A percentile compares a stretch with the other conserved stretches of the same genome.
Evolutionary conservation across 306 rosid genomes (phyloP).

Genomic region (Corylus avellana): DNA sequence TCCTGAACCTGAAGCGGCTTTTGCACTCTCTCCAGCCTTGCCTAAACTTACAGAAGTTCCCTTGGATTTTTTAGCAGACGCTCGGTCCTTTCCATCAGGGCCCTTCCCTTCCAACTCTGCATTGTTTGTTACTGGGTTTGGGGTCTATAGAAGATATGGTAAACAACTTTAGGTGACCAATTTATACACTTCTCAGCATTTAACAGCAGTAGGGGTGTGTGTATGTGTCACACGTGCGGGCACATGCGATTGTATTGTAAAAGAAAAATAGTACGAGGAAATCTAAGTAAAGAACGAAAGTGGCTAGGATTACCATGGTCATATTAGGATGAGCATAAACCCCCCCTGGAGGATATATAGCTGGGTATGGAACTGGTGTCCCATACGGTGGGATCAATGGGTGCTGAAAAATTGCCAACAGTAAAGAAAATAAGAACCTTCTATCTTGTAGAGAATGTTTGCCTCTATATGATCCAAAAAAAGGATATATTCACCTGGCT

Average conservation of each 20-base stretch:
- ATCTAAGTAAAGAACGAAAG: background rate
- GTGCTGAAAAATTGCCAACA: conserved; percentile 60
- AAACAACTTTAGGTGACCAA: conserved; percentile 20
- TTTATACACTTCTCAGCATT: conserved; percentile 21
- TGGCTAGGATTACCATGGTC: conserved; percentile 55
- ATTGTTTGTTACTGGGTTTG: conserved; percentile 43
- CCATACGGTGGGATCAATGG: conserved; percentile 92
- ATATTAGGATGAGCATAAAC: conserved; percentile 94
- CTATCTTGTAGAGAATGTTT: background rate
- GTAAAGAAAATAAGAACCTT: conserved; percentile 21
- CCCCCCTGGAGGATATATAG: conserved; percentile 89
- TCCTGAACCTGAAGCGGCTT: conserved; percentile 87
- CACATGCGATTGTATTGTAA: conserved; percentile 2
- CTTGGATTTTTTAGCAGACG: conserved; percentile 63
- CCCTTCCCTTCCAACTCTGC: conserved; percentile 66
- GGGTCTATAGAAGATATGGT: conserved; percentile 50
- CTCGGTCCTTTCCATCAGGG: conserved; percentile 72
- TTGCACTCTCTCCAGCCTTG: conserved; percentile 78
- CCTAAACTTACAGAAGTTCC: conserved; percentile 56
- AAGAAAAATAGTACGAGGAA: conserved; percentile 1
- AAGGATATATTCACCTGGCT: conserved; percentile 57
- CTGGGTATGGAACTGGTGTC: conserved; percentile 91
- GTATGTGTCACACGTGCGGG: background rate
- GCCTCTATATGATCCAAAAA: conserved; percentile 11
- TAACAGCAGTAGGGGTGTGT: background rate